Evolutionary conservation across 306 rosid genomes (phyloP), one percentile per base, ranked within the genome.

Genomic region (Prunus kanzakura): DNA sequence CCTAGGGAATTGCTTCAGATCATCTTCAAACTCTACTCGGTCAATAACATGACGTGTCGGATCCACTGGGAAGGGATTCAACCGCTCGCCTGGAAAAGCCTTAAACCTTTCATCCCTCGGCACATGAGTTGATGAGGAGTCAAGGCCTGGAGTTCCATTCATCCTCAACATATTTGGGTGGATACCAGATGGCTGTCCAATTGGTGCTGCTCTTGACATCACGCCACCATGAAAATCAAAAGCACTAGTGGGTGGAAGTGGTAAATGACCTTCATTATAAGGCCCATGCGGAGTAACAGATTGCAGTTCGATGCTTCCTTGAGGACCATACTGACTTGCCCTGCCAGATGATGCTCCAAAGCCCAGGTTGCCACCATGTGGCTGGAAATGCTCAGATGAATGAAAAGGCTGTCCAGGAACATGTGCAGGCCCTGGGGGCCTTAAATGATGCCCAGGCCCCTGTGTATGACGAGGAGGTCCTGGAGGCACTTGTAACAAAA

Each of bases 101-200:
- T 87, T 88, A 71, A 83, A 91, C 83, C 93, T 88, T 77, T 88
- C 98, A 79, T 91, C 91, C 51, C 81, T 86, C 72, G 82, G 81
- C 47, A 88, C 96, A 73, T 19, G 80, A 71, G 75, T 54, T 15
- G 72, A 81, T 29, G 78, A 30, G 74, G 87, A 69, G 10, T 83
- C 84, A 1, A 81, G 82, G 67, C 89, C 85, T 11, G 65, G 85
- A 61, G 78, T 80, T 25, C 77, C 86, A 83, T 83, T 87, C 58
- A 79, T 76, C 29, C 79, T 73, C 71, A 78, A 69, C 73, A 74
- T 41, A 69, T 50, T 84, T 58, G 78, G 71, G 23, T 63, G 77
- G 30, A 69, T 58, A 35, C 81, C 69, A 27, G 86, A 67, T 25
- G 83, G 76, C 64, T 79, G 89, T 49, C 82, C 64, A 70, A 55